phyloP scores from a whole-genome alignment of 139 green algal genomes.

The Tetraselmis striata region DNA sequence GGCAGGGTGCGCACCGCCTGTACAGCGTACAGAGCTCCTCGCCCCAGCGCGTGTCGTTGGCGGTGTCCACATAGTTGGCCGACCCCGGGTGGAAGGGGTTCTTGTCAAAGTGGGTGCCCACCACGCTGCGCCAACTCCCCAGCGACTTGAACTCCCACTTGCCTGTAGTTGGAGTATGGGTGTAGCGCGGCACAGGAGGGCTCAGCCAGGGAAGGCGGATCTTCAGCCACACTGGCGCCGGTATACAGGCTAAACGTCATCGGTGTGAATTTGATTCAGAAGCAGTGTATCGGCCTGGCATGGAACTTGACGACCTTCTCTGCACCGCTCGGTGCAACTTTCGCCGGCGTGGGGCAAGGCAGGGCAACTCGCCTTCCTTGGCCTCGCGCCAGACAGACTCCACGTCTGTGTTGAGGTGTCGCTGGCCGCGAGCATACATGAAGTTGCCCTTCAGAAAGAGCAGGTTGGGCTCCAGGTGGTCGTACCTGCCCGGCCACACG shows the following conservation, averaged over 20 bases:
- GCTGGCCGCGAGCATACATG: not conserved
- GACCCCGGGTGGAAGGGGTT: not conserved
- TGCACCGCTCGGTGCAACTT: too few relatives aligned
- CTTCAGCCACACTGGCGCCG: too few relatives aligned
- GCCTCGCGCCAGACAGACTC: not conserved
- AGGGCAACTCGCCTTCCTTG: not conserved
- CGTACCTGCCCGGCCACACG: too few relatives aligned
- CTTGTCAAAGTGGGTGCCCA: not conserved
- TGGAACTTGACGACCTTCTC: too few relatives aligned
- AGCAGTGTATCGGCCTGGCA: too few relatives aligned
- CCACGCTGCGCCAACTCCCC: not conserved
- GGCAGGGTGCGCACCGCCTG: too few relatives aligned
- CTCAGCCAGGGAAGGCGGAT: too few relatives aligned
- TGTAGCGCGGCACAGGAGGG: too few relatives aligned
- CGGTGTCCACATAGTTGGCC: not conserved
- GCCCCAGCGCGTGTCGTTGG: not conserved
- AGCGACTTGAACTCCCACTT: not conserved
- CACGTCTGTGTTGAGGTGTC: not conserved
- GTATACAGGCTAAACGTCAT: too few relatives aligned
- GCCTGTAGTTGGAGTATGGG: too few relatives aligned
- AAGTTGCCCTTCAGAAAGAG: not conserved
- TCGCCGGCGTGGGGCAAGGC: too few relatives aligned
- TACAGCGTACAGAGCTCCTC: not conserved
- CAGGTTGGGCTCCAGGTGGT: not conserved
- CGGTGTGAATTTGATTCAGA: too few relatives aligned